A percentile compares a stretch with the other conserved stretches of the same genome.
phyloP scores from a whole-genome alignment of 202 grass and related monocot species.

The Eragrostis tef region DNA sequence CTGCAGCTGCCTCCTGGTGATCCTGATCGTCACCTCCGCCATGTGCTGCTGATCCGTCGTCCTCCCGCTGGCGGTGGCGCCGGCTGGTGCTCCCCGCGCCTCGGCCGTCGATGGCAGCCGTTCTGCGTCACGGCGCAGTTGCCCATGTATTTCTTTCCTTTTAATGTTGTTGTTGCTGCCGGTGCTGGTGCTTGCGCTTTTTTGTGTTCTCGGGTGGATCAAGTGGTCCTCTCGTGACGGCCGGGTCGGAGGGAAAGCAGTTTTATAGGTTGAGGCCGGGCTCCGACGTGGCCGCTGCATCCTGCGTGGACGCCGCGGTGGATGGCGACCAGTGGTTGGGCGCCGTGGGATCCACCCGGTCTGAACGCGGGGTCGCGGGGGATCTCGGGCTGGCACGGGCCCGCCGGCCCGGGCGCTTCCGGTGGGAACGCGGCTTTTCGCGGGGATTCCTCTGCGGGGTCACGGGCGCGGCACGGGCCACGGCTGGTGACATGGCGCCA shows the following conservation, averaged over 20 bases:
- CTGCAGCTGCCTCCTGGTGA: constrained; percentile 63
- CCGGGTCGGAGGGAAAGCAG: background rate
- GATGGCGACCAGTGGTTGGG: background rate
- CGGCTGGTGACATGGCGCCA: background rate
- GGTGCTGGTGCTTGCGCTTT: background rate
- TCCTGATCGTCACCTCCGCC: constrained; percentile 68
- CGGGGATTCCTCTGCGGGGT: constrained; percentile 37
- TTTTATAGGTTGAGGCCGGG: constrained; percentile 41
- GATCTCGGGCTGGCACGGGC: background rate
- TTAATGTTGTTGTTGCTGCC: background rate
- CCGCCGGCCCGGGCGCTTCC: background rate
- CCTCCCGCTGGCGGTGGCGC: background rate
- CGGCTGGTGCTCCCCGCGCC: background rate
- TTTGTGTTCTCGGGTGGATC: background rate
- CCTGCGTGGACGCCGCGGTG: constrained; percentile 50
- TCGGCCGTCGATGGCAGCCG: constrained; percentile 9
- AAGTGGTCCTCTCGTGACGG: constrained; percentile 25
- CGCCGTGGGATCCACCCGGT: background rate
- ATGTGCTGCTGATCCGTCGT: background rate
- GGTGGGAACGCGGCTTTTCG: constrained; percentile 61
- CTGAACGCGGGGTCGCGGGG: constrained; percentile 47
- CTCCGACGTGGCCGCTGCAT: background rate
- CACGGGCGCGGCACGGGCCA: constrained; percentile 29
- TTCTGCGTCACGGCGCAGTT: constrained; percentile 57
- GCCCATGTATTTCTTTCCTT: constrained; percentile 34